Percentiles rank a stretch among this genome's conserved stretches.
These are phyloP conservation scores for Solanum chilense DNA, from an alignment of 257 asterid species.

Conservation along the genomic window DNA sequence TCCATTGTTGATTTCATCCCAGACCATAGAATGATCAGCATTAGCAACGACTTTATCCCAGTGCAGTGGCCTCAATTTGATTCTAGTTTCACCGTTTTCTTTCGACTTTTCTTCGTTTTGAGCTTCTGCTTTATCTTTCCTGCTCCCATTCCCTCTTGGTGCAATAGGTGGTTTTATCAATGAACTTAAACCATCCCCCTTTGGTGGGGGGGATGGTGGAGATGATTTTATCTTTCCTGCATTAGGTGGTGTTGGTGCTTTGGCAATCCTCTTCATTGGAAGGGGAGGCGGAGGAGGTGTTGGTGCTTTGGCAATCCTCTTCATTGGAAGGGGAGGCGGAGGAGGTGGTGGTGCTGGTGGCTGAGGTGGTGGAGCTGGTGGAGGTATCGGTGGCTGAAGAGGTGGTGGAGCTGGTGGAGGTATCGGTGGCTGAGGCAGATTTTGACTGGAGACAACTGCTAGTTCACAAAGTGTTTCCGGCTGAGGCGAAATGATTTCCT, in stretches of 20 bases:
- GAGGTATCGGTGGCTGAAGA: too few relatives aligned
- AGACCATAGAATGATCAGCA: slow-evolving; percentile 79
- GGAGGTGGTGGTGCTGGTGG: slow-evolving; percentile 2
- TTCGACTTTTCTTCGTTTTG: slow-evolving; percentile 1
- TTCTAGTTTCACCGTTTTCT: slow-evolving; percentile 16
- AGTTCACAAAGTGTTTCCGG: not conserved
- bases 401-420: slow-evolving; percentile 7
- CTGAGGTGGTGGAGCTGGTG: slow-evolving; percentile 11
- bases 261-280: not conserved
- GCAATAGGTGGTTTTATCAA: slow-evolving; percentile 36
- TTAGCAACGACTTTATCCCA: slow-evolving; percentile 83
- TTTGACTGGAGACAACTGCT: not conserved
- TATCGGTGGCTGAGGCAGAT: slow-evolving; percentile 11
- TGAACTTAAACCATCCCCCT: slow-evolving; percentile 1
- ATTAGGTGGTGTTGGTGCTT: slow-evolving; percentile 8
- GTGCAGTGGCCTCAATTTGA: slow-evolving; percentile 65
- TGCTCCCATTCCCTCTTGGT: slow-evolving; percentile 13
- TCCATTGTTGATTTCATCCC: slow-evolving; percentile 75
- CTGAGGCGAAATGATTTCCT: not conserved
- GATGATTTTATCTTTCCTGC: slow-evolving; percentile 8
- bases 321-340: slow-evolving; percentile 19
- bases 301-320: slow-evolving; percentile 1
- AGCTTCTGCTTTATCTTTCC: slow-evolving; percentile 4
- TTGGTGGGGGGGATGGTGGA: slow-evolving; percentile 20
- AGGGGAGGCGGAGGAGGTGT: slow-evolving; percentile 20